Conservation (phyloP, 2,329 filamentous ascomycete species). For the Fusarium sp. region DNA sequence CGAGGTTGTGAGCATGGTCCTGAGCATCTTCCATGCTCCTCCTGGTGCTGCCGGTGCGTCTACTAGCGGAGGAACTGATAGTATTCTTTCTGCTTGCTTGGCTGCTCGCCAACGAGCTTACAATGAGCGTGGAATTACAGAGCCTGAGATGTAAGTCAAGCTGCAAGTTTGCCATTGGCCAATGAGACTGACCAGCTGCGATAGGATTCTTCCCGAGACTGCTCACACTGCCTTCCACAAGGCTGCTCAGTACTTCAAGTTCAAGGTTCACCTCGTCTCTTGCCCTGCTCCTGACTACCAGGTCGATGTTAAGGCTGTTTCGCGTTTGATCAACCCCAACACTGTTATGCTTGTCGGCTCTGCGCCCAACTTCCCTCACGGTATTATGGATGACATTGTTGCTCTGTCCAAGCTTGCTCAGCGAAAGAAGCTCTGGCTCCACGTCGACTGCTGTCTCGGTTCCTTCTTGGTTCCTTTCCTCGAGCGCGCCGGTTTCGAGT, state of each 20-base stretch:
- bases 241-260: constrained; percentile 94
- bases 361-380: constrained; percentile 97
- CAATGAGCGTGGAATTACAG: constrained; percentile 84
- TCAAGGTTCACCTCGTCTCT: constrained; percentile 89
- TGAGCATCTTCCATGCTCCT: constrained; percentile 90
- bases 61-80: constrained; percentile 94
- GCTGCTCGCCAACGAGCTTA: constrained; percentile 91
- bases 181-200: constrained; percentile 15
- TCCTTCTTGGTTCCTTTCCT: constrained; percentile 96
- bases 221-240: constrained; percentile 98
- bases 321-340: constrained; percentile 91
- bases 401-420: constrained; percentile 85
- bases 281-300: constrained; percentile 89
- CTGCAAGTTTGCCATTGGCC: background rate
- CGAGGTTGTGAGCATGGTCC: constrained; percentile 95
- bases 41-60: constrained; percentile 87
- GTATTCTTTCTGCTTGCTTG: constrained; percentile 94
- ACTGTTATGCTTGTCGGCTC: constrained; percentile 93
- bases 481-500: constrained; percentile 91
- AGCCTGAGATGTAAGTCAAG: constrained; percentile 86
- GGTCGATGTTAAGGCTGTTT: constrained; percentile 81
- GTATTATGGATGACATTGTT: constrained; percentile 95
- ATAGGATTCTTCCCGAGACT: constrained; percentile 90
- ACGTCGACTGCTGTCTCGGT: constrained; percentile 97
- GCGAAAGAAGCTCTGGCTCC: constrained; percentile 83